Base-by-base conservation (phyloP, 768 basidiomycete genomes). In the Trametes maxima region DNA sequence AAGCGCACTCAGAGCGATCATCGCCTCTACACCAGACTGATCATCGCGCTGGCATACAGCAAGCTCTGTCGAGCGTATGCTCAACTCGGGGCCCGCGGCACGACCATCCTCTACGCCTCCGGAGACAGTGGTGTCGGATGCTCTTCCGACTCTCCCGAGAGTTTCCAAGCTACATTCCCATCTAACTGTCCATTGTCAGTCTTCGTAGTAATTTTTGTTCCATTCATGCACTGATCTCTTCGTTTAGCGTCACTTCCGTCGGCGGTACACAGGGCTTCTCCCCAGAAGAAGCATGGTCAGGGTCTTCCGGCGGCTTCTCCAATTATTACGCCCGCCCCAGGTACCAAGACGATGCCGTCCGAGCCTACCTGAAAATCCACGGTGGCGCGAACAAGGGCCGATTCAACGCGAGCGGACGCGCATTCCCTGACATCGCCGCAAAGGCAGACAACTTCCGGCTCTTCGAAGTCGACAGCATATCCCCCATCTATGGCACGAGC, bases 401-500 rank as follows among this genome's bases (percentile, higher is more conserved):
- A 28, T 76, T 73, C 64, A 70, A 67, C 61, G 50, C 47, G 46
- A 72, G 62, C 70, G 79, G 78, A 36, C 80, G 80, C 49, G 79
- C 67, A 1, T 82, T 75, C 70, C 82, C 82, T 22, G 81, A 82
- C 68, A 70, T 82, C 49, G 71, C 79, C 22, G 80, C 82, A 6
- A 67, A 71, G 53, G 77, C 73, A 11, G 64, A 72, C 44, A 61
- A 68, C 59, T 71, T 72, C 59, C 4, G 66, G 25, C 35, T 60
- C 8, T 67, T 52, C 17, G 59, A 63, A 22, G 68, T 69, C 47
- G 65, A 68, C 17, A 62, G 62, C 28, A 72, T 71, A 59, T 68
- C 61, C 45, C 67, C 67, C 22, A 64, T 74, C 1, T 62, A 57
- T 0, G 89, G 89, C 35, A 91, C 89, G 2, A 88, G 86, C 12